These are phyloP conservation scores for Calonectria ilicicola DNA, from an alignment of 2,329 filamentous ascomycete species.

Conservation along the genomic window DNA sequence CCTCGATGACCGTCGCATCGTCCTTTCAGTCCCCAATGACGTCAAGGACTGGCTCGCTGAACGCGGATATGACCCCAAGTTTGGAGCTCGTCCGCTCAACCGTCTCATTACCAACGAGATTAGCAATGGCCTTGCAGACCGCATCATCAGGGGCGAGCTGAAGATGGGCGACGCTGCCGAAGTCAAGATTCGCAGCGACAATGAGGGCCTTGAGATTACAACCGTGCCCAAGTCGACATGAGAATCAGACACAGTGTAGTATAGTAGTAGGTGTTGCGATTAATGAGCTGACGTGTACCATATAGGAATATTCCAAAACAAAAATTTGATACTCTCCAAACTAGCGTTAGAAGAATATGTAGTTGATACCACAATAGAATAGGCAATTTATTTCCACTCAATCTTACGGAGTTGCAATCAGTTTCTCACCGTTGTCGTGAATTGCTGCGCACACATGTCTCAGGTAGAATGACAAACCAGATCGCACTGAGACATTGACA, in stretches of 20 bases:
- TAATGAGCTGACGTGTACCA: conserved; percentile 42
- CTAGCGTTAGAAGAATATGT: conserved; percentile 8
- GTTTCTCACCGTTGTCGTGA: not conserved
- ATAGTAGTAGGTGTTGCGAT: conserved; percentile 3
- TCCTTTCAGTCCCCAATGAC: conserved; percentile 75
- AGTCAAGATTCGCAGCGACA: conserved; percentile 75
- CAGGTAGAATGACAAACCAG: not conserved
- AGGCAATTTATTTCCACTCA: conserved; percentile 6
- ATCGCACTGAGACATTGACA: not conserved
- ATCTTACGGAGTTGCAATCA: not conserved
- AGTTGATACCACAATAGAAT: conserved; percentile 21
- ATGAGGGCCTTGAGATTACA: conserved; percentile 66
- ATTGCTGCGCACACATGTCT: not conserved
- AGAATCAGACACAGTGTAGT: not conserved
- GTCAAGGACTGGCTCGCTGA: conserved; percentile 91
- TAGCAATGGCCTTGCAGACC: conserved; percentile 87
- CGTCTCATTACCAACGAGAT: conserved; percentile 91
- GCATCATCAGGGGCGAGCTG: conserved; percentile 88
- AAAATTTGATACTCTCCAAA: conserved; percentile 19
- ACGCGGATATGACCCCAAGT: conserved; percentile 90
- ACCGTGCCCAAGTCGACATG: conserved; percentile 35
- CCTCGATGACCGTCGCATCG: conserved; percentile 87
- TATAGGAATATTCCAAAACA: conserved; percentile 24
- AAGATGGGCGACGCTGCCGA: conserved; percentile 79
- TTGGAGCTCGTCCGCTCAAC: conserved; percentile 91